These are phyloP conservation scores for Sphaerulina vaccinii DNA, from an alignment of 2,329 filamentous ascomycete species.

Conservation along the genomic window DNA sequence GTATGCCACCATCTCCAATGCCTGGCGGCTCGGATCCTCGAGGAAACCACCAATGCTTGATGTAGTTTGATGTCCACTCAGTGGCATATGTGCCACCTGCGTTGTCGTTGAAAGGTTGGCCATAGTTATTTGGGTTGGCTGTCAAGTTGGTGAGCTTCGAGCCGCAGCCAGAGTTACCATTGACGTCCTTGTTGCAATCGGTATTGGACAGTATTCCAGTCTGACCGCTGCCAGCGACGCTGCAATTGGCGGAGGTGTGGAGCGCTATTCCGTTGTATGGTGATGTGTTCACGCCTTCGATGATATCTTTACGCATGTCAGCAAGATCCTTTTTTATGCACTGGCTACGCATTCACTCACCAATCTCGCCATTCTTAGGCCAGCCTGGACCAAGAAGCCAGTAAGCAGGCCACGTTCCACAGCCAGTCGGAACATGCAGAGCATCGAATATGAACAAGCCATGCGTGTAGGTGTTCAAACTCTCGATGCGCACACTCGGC, in stretches of 20 bases:
- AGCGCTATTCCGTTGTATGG: constrained; percentile 33
- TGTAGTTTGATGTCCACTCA: constrained; percentile 37
- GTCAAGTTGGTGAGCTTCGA: constrained; percentile 23
- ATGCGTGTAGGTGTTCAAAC: constrained; percentile 40
- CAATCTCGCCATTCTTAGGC: constrained; percentile 38
- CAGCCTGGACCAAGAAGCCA: constrained; percentile 50
- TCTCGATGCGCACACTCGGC: constrained; percentile 38
- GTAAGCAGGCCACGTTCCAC: constrained; percentile 44
- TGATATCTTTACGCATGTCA: constrained; percentile 37
- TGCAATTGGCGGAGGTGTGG: constrained; percentile 36
- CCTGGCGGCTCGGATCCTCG: constrained; percentile 36
- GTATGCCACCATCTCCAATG: constrained; percentile 49
- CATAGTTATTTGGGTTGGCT: constrained; percentile 36
- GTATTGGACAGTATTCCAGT: constrained; percentile 29
- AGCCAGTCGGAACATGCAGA: constrained; percentile 40
- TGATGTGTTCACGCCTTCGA: constrained; percentile 38
- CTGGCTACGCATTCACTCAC: constrained; percentile 27
- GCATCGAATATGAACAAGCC: constrained; percentile 43
- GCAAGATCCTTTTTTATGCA: too few relatives aligned
- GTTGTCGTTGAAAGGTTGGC: constrained; percentile 32
- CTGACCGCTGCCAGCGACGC: constrained; percentile 33
- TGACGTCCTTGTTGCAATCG: constrained; percentile 30
- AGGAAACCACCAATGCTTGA: constrained; percentile 40
- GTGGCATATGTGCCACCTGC: constrained; percentile 39
- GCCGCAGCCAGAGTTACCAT: constrained; percentile 37